A percentile compares a stretch with the other conserved stretches of the same genome.
Evolutionary conservation across 2,329 filamentous ascomycete genomes (phyloP).

Genomic region (Fusarium haematococcum): DNA sequence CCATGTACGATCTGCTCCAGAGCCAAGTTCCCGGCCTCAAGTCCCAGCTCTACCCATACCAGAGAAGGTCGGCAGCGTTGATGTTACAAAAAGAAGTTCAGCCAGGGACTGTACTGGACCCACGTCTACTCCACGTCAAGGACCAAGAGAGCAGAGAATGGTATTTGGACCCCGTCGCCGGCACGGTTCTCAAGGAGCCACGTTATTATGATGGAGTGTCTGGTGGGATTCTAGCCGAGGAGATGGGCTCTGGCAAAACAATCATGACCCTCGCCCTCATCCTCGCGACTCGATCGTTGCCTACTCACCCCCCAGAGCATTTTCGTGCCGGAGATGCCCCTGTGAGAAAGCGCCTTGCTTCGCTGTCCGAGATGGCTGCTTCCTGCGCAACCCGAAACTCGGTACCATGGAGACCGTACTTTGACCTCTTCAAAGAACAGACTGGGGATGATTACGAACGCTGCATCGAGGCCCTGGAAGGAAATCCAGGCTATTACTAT

Average conservation of each 20-base stretch:
- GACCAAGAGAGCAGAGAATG: conserved; percentile 73
- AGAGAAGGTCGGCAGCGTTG: conserved; percentile 80
- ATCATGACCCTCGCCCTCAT: conserved; percentile 85
- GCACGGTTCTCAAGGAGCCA: conserved; percentile 72
- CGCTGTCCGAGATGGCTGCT: conserved; percentile 81
- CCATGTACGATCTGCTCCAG: conserved; percentile 67
- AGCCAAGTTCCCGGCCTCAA: conserved; percentile 67
- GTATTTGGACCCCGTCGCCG: conserved; percentile 77
- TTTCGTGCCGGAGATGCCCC: conserved; percentile 59
- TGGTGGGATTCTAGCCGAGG: conserved; percentile 84
- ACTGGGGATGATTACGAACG: conserved; percentile 62
- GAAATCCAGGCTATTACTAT: conserved; percentile 71
- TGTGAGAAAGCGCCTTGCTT: conserved; percentile 63
- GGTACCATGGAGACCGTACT: conserved; percentile 76
- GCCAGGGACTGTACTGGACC: conserved; percentile 75
- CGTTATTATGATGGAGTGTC: conserved; percentile 78
- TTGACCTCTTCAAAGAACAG: conserved; percentile 62
- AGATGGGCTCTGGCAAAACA: conserved; percentile 89
- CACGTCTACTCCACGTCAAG: conserved; percentile 70
- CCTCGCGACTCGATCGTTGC: conserved; percentile 78
- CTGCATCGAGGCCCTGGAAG: conserved; percentile 67
- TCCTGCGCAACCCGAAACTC: conserved; percentile 73
- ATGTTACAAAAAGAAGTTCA: conserved; percentile 87
- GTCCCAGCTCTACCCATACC: conserved; percentile 80
- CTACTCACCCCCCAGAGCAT: conserved; percentile 73